Evolutionary conservation across 2,329 filamentous ascomycete genomes (phyloP).

Genomic region (Monascus ruber): DNA sequence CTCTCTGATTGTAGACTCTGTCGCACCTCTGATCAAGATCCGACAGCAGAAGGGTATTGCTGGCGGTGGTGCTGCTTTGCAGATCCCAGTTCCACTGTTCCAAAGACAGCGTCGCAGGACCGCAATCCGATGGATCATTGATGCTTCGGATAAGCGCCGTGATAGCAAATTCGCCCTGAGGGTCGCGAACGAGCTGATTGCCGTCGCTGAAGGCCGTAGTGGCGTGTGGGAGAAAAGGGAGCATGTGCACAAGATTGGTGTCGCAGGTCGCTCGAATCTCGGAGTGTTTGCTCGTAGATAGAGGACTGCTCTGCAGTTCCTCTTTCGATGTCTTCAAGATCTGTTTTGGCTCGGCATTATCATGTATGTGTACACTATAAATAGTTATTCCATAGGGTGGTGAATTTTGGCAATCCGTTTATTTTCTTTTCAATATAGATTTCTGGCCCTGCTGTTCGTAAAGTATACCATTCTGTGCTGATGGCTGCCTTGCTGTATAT

Average conservation of each 20-base stretch:
- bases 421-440: too few species aligned
- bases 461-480: too few species aligned
- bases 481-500: too few species aligned
- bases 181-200: slow-evolving; percentile 75
- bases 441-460: too few species aligned
- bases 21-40: slow-evolving; percentile 78
- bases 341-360: background rate
- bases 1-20: slow-evolving; percentile 79
- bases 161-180: slow-evolving; percentile 63
- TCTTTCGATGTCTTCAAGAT: slow-evolving; percentile 1
- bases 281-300: slow-evolving; percentile 16
- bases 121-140: slow-evolving; percentile 82
- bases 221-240: slow-evolving; percentile 72
- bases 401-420: too few species aligned
- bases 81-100: slow-evolving; percentile 67
- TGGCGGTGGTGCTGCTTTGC: slow-evolving; percentile 74
- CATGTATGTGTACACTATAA: background rate
- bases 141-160: slow-evolving; percentile 66
- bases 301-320: slow-evolving; percentile 3
- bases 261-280: slow-evolving; percentile 65
- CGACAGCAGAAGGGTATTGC: slow-evolving; percentile 63
- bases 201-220: slow-evolving; percentile 78
- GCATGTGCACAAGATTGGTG: slow-evolving; percentile 68
- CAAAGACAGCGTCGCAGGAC: slow-evolving; percentile 63
- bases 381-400: background rate